A percentile compares a stretch with the other conserved stretches of the same genome.
Evolutionary conservation across 2,329 filamentous ascomycete genomes (phyloP).

Genomic region (Fusarium chuoi): DNA sequence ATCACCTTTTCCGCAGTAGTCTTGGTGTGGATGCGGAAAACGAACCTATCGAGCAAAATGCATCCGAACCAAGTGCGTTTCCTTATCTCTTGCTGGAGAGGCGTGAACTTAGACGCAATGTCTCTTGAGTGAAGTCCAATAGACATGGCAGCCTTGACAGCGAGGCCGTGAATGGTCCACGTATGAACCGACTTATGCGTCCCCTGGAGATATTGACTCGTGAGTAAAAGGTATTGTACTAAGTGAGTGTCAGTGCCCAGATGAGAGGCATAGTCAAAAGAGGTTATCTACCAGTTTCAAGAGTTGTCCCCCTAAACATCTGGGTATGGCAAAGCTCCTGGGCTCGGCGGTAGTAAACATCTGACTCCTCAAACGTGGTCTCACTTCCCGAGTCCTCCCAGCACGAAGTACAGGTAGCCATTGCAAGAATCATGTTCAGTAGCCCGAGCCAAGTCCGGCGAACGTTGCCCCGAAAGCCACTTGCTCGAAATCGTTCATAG

Average conservation of each 20-base stretch:
- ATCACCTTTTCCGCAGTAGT: too few species aligned
- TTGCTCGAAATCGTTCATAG: slow-evolving; percentile 25
- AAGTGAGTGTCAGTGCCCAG: background rate
- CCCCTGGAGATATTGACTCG: slow-evolving; percentile 63
- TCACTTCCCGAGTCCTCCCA: slow-evolving; percentile 34
- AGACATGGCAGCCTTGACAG: slow-evolving; percentile 61
- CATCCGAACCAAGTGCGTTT: slow-evolving; percentile 57
- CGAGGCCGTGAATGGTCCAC: slow-evolving; percentile 64
- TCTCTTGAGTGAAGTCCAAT: slow-evolving; percentile 60
- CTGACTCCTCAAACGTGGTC: slow-evolving; percentile 46
- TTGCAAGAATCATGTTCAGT: slow-evolving; percentile 61
- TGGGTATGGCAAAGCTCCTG: slow-evolving; percentile 55
- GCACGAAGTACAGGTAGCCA: slow-evolving; percentile 51
- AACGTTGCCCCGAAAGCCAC: slow-evolving; percentile 45
- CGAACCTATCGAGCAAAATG: slow-evolving; percentile 28
- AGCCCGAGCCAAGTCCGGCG: slow-evolving; percentile 62
- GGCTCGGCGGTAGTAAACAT: slow-evolving; percentile 58
- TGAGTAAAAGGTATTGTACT: slow-evolving; percentile 61
- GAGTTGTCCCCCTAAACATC: slow-evolving; percentile 53
- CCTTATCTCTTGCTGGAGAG: slow-evolving; percentile 58
- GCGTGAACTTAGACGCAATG: slow-evolving; percentile 50
- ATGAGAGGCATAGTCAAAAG: fast-evolving
- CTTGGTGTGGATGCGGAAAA: too few species aligned
- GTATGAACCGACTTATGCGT: slow-evolving; percentile 63
- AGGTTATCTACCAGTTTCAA: slow-evolving; percentile 50